A percentile compares a stretch with the other conserved stretches of the same genome.
phyloP scores from a whole-genome alignment of 2,329 filamentous ascomycete species.

The Pseudocercospora musae region DNA sequence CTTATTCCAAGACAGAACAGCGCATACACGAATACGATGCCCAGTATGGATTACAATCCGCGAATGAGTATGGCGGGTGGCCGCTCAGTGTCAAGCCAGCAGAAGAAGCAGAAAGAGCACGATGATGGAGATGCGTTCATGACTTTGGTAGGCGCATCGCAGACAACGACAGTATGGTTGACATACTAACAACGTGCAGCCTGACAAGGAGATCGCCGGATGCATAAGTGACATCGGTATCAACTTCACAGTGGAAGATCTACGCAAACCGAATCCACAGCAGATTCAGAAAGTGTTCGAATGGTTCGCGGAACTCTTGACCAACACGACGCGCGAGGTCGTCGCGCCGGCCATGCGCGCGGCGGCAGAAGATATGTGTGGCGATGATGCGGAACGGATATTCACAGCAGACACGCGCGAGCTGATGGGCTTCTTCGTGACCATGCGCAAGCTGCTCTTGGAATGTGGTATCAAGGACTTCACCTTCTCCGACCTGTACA shows the following conservation, averaged over 20 bases:
- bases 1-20: neutral
- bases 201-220: slow-evolving; percentile 79
- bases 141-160: slow-evolving; percentile 42
- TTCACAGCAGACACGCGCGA: slow-evolving; percentile 85
- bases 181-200: slow-evolving; percentile 40
- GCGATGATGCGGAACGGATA: slow-evolving; percentile 73
- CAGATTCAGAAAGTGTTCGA: slow-evolving; percentile 98
- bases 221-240: slow-evolving; percentile 98
- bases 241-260: slow-evolving; percentile 77
- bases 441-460: slow-evolving; percentile 71
- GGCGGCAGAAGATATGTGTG: slow-evolving; percentile 81
- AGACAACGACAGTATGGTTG: neutral
- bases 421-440: slow-evolving; percentile 92
- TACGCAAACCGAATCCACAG: slow-evolving; percentile 89
- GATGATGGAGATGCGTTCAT: slow-evolving; percentile 51
- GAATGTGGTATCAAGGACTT: slow-evolving; percentile 93
- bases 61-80: slow-evolving; percentile 50
- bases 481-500: slow-evolving; percentile 85
- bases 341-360: slow-evolving; percentile 94
- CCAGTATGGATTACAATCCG: slow-evolving; percentile 48
- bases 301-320: slow-evolving; percentile 90
- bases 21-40: slow-evolving; percentile 25
- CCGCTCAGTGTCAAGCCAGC: slow-evolving; percentile 34
- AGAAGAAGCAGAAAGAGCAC: slow-evolving; percentile 40
- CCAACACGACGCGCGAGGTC: slow-evolving; percentile 89